Evolutionary conservation across 208 protist species (phyloP), one percentile per base, ranked within the genome.

Genomic region (Kentomonas sorsogonicus): DNA sequence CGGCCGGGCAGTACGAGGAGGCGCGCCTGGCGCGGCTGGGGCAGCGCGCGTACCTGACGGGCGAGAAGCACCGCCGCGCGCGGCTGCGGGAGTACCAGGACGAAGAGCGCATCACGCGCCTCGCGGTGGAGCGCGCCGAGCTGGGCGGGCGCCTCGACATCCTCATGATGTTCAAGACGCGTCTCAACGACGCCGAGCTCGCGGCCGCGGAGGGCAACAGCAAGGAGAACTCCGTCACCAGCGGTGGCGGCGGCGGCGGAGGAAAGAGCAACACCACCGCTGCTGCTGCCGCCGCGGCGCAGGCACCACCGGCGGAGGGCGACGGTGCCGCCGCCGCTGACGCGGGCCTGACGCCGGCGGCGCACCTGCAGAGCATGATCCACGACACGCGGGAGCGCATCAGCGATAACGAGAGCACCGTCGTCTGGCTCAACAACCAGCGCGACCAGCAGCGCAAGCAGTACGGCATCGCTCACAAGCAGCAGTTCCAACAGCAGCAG

Each of bases 1-100:
- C 70, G 1, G 68, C 66, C 0, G 86, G 86, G n/a, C 68, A 81
- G 57, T 71, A 76, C 22, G 79, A 85, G 57, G 86, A 93, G 66
- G 23, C 34, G 11, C 66, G 60, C 33, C 68, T 77, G 36, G 58
- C 31, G 4, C 69, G 60, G 16, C 53, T 57, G 0, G 52, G 54
- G n/a, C 46, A 34, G 31, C 3, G 53, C 22, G 61, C 71, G 15
- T 54, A 56, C 33, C 22, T 30, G 43, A 63, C 63, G 22, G 44
- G 68, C 33, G 40, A 62, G 7, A 66, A 51, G 23, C 71, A 69
- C 27, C 20, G 77, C 20, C 44, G 51, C 29, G 77, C 70, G 39
- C 66, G 71, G 31, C 68, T 74, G 18, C 41, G 47, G 11, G 61
- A 84, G 34, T 73, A 56, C 33, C 38, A 66, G 26, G 69, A 73